Base-by-base conservation (phyloP, 225 moss, liverwort and hornwort species). In the Marchantia paleacea region DNA sequence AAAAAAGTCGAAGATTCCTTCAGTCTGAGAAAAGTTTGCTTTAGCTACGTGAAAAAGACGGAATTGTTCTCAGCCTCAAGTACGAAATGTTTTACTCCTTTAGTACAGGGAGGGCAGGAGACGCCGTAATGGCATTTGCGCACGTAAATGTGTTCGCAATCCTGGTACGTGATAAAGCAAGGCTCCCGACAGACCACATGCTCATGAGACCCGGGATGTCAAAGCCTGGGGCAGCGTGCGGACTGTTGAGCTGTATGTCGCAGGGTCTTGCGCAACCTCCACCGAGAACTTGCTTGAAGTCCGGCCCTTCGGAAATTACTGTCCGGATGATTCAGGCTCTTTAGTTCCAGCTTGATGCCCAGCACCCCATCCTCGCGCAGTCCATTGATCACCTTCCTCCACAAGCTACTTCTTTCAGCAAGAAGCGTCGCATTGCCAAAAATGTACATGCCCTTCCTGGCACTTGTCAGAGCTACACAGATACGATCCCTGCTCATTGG, bases 371-470 rank as follows among this genome's bases (percentile, higher is more conserved):
- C 81, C 3, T 81, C 20, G 8, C 75, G 31, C 72, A 90, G 28
- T 7, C 13, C 75, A 2, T 55, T 53, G 5, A 72, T 78, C 2
- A 90, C 80, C 14, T 83, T 30, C 3, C 71, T 72, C 87, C 87
- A 90, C 52, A 87, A 6, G 5, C 14, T 65, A 70, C 80, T 87
- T 20, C 76, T 87, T 0, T 55, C 31, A 10, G 83, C 80, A 6
- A 90, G 66, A 54, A 90, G 90, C 63, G 69, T 69, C 11, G 90
- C 83, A 55, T 90, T 87, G 0, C 87, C 87, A 50, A 90, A 87
- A 16, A 90, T 85, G 69, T 76, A 87, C 18, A 90, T 22, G 1
- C 87, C 89, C 67, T 85, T 84, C 54, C 81, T 83, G 14, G 89
- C 89, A 54, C 85, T 80, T 4, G 87, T 87, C 10, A 90, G 73